Conservation (phyloP, 2,329 filamentous ascomycete species). For the Colletotrichum neosansevieriae region DNA sequence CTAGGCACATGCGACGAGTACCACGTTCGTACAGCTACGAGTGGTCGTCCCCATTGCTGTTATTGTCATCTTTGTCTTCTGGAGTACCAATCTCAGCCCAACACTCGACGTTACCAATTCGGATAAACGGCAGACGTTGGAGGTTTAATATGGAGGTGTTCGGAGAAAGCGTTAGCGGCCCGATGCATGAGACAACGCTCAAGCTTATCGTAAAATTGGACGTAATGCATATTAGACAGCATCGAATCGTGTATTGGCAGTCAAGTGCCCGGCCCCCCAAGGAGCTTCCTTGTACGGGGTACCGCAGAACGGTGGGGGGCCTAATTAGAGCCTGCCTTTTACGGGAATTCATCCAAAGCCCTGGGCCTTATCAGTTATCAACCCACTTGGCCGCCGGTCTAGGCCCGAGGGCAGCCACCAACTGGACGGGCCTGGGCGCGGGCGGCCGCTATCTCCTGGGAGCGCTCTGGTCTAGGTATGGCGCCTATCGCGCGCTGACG, state of each 20-base stretch:
- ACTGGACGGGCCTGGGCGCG: conserved; percentile 8
- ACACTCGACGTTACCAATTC: background rate
- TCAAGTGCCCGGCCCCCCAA: conserved; percentile 3
- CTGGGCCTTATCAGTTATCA: conserved; percentile 31
- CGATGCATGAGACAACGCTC: conserved; percentile 10
- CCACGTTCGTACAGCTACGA: too few species aligned
- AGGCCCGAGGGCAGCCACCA: conserved; percentile 28
- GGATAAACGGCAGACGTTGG: conserved; percentile 1
- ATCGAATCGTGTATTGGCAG: conserved; percentile 29
- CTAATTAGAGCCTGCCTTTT: conserved; percentile 29
- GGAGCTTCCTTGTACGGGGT: conserved; percentile 38
- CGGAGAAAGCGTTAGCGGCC: conserved; percentile 18
- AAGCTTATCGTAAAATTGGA: conserved; percentile 38
- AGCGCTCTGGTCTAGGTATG: background rate
- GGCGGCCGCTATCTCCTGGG: conserved; percentile 28
- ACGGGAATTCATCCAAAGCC: background rate
- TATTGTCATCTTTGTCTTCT: too few species aligned
- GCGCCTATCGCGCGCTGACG: conserved; percentile 6
- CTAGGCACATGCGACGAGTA: too few species aligned
- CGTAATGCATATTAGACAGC: conserved; percentile 40
- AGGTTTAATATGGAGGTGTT: conserved; percentile 4
- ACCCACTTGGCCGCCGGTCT: conserved; percentile 38
- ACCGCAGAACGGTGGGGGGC: conserved; percentile 6
- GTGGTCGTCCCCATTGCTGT: too few species aligned
- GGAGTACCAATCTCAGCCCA: too few species aligned